phyloP scores from a whole-genome alignment of 2,329 filamentous ascomycete species.

The Neonectria hederae region DNA sequence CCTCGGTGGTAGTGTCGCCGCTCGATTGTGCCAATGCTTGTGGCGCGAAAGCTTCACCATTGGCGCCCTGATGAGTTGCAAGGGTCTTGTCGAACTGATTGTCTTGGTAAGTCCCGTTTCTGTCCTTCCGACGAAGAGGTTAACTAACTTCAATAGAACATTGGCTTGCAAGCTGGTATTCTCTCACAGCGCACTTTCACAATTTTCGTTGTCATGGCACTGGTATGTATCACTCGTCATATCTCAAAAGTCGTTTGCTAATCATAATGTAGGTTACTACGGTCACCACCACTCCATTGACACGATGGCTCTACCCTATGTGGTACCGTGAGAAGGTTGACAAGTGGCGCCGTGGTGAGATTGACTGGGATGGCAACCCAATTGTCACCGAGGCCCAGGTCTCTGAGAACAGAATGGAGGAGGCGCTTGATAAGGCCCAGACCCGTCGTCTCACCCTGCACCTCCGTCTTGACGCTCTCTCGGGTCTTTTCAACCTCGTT shows the following conservation, averaged over 20 bases:
- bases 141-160: conserved; percentile 55
- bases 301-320: conserved; percentile 76
- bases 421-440: conserved; percentile 40
- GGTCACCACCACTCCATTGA: conserved; percentile 82
- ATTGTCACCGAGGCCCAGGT: conserved; percentile 36
- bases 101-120: conserved; percentile 72
- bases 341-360: conserved; percentile 79
- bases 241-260: background rate
- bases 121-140: rapidly evolving
- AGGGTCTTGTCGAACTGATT: conserved; percentile 93
- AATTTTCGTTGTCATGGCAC: conserved; percentile 94
- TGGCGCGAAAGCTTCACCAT: conserved; percentile 93
- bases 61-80: conserved; percentile 94
- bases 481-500: conserved; percentile 44
- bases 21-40: conserved; percentile 73
- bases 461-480: conserved; percentile 43
- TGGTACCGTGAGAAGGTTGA: conserved; percentile 64
- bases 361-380: conserved; percentile 77
- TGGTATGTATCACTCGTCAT: conserved; percentile 50
- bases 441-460: conserved; percentile 40
- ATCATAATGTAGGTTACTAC: conserved; percentile 69
- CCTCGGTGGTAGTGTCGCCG: conserved; percentile 81
- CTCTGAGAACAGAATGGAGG: conserved; percentile 40
- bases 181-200: conserved; percentile 85
- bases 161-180: conserved; percentile 85